These are phyloP conservation scores for Botrytis medusae DNA, from an alignment of 2,329 filamentous ascomycete genomes.

Conservation along the genomic window DNA sequence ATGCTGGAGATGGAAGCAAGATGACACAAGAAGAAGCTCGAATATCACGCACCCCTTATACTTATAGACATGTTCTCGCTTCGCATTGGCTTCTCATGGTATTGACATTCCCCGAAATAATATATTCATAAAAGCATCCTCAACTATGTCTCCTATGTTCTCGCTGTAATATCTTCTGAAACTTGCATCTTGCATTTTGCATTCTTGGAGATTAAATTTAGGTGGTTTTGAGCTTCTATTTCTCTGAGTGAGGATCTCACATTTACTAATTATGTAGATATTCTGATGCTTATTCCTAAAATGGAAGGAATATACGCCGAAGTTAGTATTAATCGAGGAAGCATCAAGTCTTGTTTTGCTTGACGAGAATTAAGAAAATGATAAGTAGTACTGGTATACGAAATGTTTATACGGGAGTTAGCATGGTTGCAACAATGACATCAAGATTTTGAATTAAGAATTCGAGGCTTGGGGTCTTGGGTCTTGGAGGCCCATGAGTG, in stretches of 20 bases:
- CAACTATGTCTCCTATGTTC: too few relatives aligned
- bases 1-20: too few relatives aligned
- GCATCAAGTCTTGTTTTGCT: not conserved
- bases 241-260: not conserved
- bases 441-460: not conserved
- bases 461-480: not conserved
- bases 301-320: not conserved
- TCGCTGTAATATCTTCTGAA: too few relatives aligned
- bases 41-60: too few relatives aligned
- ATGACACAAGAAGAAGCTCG: too few relatives aligned
- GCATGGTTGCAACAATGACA: not conserved
- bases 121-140: too few relatives aligned
- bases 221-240: not conserved
- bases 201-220: not conserved
- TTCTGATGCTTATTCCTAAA: not conserved
- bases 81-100: too few relatives aligned
- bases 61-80: too few relatives aligned
- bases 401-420: not conserved
- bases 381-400: not conserved
- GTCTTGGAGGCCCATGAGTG: not conserved
- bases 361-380: not conserved
- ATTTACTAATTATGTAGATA: not conserved
- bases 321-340: not conserved
- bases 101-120: too few relatives aligned
- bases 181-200: not conserved